A percentile compares a stretch with the other conserved stretches of the same genome.
Conservation (phyloP, 345 rosid genomes). For the Melaleuca alternifolia region DNA sequence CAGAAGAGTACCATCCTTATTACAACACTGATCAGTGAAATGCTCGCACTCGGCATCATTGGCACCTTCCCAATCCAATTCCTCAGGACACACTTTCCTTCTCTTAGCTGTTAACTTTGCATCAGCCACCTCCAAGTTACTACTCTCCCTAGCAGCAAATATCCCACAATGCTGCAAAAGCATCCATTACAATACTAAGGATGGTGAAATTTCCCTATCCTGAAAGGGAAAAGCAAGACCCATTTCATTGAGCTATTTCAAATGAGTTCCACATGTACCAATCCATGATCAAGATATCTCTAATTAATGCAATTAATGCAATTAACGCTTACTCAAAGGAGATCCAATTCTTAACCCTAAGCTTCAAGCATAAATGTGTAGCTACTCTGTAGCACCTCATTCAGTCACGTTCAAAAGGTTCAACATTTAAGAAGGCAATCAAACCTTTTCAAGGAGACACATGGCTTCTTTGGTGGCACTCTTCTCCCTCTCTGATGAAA, state of each 20-base stretch:
- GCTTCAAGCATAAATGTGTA: background rate
- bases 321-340: background rate
- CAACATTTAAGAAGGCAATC: background rate
- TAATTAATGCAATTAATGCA: background rate
- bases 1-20: background rate
- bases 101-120: constrained; percentile 22
- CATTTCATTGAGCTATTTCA: background rate
- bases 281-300: background rate
- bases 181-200: background rate
- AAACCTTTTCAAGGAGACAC: constrained; percentile 67
- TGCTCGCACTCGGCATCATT: background rate
- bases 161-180: background rate
- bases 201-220: background rate
- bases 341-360: background rate
- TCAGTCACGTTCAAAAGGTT: background rate
- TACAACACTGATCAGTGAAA: background rate
- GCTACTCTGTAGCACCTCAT: background rate
- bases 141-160: background rate
- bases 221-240: background rate
- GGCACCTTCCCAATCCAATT: background rate
- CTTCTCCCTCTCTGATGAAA: constrained; percentile 65
- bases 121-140: background rate
- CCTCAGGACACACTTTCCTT: constrained; percentile 36
- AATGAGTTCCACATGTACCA: background rate
- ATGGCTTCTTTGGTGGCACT: constrained; percentile 36